Base-by-base conservation (phyloP, 2,329 filamentous ascomycete genomes). In the Chaetomium globosum region DNA sequence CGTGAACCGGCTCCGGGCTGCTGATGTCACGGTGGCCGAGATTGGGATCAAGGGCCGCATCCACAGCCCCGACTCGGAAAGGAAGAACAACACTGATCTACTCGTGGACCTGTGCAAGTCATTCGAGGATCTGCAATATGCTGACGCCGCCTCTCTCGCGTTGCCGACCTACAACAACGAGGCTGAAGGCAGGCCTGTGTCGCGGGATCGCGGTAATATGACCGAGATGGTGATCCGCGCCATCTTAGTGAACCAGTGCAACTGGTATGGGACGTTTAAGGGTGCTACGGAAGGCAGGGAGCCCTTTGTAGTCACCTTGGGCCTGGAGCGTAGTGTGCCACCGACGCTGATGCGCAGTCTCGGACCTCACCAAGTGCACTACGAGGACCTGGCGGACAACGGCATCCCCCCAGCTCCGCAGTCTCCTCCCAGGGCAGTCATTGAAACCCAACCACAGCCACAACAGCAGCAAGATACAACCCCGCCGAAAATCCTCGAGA, bases 31-130 rank as follows among this genome's bases (percentile, higher is more conserved):
- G 12, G 71, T 71, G 2, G 61, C 67, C 1, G 73, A 76, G 59
- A 70, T 78, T 10, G 74, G 69, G 6, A 65, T 80, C 9, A 57
- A 66, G 6, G 77, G 77, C 1, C 70, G 72, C 21, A 75, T 79
- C 63, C 77, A 80, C 65, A 51, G 46, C 21, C 57, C 39, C 21
- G 61, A 59, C 43, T 28, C 59, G 4, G 26, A 63, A 8, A 58
- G 69, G 57, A 53, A 65, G 30, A 59, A 66, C 19, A 65, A 71
- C 30, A 52, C 72, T 26, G 61, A 67, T 3, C 12, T 33, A 13
- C 64, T 78, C 3, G 57, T 75, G 4, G 63, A 67, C 0, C 72
- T 76, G 62, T 77, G 74, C 61, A 64, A 74, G 23, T 61, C 66
- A 1, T 56, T 73, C 13, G 43, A 70, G 2, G 69, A 55, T 0